Evolutionary conservation across 208 protist genomes (phyloP).

Genomic region (Vickermania spadyakhi): DNA sequence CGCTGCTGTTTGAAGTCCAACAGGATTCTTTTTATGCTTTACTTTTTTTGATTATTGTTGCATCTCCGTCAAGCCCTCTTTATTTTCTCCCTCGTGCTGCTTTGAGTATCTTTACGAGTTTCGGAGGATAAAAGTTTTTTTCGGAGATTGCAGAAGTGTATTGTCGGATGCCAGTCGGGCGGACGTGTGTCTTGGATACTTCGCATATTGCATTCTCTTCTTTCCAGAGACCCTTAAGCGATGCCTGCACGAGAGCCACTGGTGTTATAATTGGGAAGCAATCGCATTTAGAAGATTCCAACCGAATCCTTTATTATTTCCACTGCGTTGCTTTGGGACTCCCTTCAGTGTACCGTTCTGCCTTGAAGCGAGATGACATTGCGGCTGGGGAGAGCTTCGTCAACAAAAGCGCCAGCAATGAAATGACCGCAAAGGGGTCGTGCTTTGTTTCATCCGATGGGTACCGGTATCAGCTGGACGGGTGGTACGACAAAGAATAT

Average conservation of each 20-base stretch:
- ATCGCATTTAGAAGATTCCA: slow-evolving; percentile 32
- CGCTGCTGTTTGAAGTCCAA: neutral
- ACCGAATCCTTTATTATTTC: slow-evolving; percentile 42
- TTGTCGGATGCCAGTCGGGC: too few relatives aligned
- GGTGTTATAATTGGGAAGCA: slow-evolving; percentile 31
- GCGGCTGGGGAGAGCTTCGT: neutral
- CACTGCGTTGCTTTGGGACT: slow-evolving; percentile 29
- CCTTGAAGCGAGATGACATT: neutral
- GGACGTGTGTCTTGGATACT: too few relatives aligned
- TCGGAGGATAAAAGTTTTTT: too few relatives aligned
- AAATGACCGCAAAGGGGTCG: slow-evolving; percentile 8
- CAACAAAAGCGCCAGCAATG: slow-evolving; percentile 1
- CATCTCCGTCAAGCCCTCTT: too few relatives aligned
- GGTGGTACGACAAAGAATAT: slow-evolving; percentile 54
- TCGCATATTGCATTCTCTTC: slow-evolving; percentile 4
- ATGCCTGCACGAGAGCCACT: slow-evolving; percentile 16
- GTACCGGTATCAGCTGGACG: slow-evolving; percentile 57
- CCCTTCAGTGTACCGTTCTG: neutral
- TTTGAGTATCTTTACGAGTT: too few relatives aligned
- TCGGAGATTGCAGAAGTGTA: too few relatives aligned
- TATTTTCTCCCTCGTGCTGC: too few relatives aligned
- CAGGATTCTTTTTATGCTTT: too few relatives aligned
- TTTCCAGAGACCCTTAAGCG: neutral
- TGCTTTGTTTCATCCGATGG: slow-evolving; percentile 31
- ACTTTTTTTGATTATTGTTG: too few relatives aligned